These are phyloP conservation scores for Debaryomyces coudertii DNA, from an alignment of 1,139 yeast genomes.

Conservation along the genomic window DNA sequence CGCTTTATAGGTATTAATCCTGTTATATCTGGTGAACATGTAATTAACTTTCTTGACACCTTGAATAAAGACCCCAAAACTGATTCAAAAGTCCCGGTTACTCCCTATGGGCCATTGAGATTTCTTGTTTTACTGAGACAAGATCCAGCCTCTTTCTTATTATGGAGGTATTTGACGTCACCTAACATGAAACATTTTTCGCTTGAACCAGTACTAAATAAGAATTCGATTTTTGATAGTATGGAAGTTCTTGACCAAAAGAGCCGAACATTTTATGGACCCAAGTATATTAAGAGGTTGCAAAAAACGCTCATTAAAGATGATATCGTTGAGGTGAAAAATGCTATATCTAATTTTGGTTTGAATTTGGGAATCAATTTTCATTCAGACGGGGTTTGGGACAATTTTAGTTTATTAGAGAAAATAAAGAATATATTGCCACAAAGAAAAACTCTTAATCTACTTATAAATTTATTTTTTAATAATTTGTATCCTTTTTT, in stretches of 20 bases:
- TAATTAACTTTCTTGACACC: background rate
- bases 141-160: slow-evolving; percentile 11
- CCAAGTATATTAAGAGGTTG: slow-evolving; percentile 17
- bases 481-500: slow-evolving; percentile 43
- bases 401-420: background rate
- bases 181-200: background rate
- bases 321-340: slow-evolving; percentile 19
- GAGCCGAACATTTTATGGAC: slow-evolving; percentile 16
- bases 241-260: slow-evolving; percentile 9
- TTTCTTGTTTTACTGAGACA: slow-evolving; percentile 11
- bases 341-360: slow-evolving; percentile 17
- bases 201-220: background rate
- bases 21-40: background rate
- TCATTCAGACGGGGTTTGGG: slow-evolving; percentile 1
- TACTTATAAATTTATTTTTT: slow-evolving; percentile 32
- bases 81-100: background rate
- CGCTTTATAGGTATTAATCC: slow-evolving; percentile 5
- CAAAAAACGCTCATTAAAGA: slow-evolving; percentile 15
- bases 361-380: slow-evolving; percentile 13
- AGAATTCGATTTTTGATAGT: slow-evolving; percentile 10
- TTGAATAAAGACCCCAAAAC: background rate
- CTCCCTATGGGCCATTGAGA: slow-evolving; percentile 6
- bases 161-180: background rate
- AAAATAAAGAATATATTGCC: slow-evolving; percentile 7
- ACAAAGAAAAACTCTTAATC: slow-evolving; percentile 10